Evolutionary conservation across 805 yeast genomes (phyloP), one percentile per base, ranked within the genome.

Genomic region (Candida berthetii): DNA sequence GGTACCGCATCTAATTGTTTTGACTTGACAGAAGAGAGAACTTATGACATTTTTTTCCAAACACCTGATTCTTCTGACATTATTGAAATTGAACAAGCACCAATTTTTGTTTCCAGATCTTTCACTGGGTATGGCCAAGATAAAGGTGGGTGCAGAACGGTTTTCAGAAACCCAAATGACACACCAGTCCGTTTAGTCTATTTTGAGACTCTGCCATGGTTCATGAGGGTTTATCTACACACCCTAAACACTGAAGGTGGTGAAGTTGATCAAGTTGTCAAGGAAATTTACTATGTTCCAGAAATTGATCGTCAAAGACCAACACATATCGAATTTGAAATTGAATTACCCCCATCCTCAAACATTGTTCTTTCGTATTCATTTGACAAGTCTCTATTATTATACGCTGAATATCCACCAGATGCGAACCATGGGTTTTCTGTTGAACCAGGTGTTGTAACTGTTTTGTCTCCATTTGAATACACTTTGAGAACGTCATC

Each of bases 381-480:
- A 42, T 90, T 91, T 57, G 98, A 93, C 58, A 93, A 90, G 60
- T 80, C 96, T 0, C 69, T 93, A 57, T 69, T 93, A 25, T 73
- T 82, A 43, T 80, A 85, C 46, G 85, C 89, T 3, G 98, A 93
- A 59, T 93, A 93, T 55, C 99, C 99, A n/a, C 99, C 99, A 1
- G 99, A 93, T 68, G 98, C 99, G 2, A 93, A 93, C 59, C 97
- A 93, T 53, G 99, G 99, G 1, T 93, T 93, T 62, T 91, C 90
- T 44, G 79, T 93, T 35, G 93, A 93, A 19, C 96, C 98, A 0
- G 96, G 96, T 5, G 83, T 87, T 10, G 70, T 88, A 11, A 74
- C 83, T 3, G 75, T 86, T 0, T 40, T 80, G 8, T 59, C 62
- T 10, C 68, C 66, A 43, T 51, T 25, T 11, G 34, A 45, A 7